phyloP scores from a whole-genome alignment of 208 protist genomes.

The Crithidia acanthocephali region DNA sequence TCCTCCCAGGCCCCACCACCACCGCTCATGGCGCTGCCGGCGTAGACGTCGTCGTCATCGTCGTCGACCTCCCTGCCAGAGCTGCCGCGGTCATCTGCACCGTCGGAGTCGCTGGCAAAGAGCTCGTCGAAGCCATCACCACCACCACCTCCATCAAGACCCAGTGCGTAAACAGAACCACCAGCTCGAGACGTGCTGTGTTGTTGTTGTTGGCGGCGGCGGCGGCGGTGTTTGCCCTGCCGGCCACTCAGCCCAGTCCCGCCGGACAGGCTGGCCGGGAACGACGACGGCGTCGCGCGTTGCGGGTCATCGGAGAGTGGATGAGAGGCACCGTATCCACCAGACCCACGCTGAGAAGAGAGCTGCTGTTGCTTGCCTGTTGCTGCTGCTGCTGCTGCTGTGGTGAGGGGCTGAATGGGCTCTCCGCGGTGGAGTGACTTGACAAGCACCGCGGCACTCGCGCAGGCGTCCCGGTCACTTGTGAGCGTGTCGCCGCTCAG shows the following conservation, averaged over 20 bases:
- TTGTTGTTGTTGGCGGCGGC: neutral
- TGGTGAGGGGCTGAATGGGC: neutral
- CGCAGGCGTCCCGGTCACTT: slow-evolving; percentile 13
- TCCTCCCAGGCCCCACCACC: too few relatives aligned
- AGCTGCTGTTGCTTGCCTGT: too few relatives aligned
- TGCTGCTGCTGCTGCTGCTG: neutral
- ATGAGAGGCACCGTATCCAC: neutral
- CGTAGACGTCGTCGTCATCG: neutral
- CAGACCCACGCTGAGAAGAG: too few relatives aligned
- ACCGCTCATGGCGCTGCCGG: neutral
- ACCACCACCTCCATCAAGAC: neutral
- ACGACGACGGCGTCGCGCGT: neutral
- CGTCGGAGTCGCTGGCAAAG: slow-evolving; percentile 11
- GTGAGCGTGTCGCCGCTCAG: slow-evolving; percentile 26
- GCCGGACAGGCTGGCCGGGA: slow-evolving; percentile 9
- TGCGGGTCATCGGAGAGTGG: neutral
- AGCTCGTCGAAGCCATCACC: slow-evolving; percentile 1
- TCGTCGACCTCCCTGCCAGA: neutral
- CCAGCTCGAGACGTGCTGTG: neutral
- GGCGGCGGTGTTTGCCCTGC: neutral
- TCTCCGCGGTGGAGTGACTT: slow-evolving; percentile 12
- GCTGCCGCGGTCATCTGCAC: neutral
- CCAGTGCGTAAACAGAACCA: neutral
- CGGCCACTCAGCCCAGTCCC: neutral
- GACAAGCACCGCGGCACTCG: slow-evolving; percentile 10